These are phyloP conservation scores for Talaromyces sp. DNA, from an alignment of 2,329 filamentous ascomycete species.

Conservation along the genomic window DNA sequence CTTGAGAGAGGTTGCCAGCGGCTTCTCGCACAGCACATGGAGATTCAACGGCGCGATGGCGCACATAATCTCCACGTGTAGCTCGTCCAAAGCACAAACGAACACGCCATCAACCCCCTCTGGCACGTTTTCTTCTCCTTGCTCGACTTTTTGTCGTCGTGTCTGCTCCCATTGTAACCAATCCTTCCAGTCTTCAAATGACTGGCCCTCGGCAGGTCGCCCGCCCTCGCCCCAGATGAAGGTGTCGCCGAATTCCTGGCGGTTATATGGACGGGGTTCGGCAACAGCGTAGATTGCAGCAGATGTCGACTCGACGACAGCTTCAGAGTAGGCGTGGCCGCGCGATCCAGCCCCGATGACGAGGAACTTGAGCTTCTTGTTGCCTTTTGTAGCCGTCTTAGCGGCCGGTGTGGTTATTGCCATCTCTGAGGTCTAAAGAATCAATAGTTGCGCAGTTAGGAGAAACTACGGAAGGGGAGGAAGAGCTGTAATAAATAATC, in stretches of 20 bases:
- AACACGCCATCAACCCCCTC: constrained; percentile 61
- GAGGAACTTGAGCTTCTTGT: constrained; percentile 57
- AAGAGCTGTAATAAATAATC: background rate
- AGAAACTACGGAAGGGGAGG: background rate
- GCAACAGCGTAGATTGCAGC: constrained; percentile 72
- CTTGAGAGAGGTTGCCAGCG: constrained; percentile 70
- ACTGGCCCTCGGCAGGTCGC: constrained; percentile 55
- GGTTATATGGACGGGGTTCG: constrained; percentile 75
- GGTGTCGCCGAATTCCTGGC: constrained; percentile 62
- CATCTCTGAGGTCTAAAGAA: background rate
- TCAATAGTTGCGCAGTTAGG: background rate
- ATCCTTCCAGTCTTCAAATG: constrained; percentile 69
- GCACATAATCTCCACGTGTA: constrained; percentile 76
- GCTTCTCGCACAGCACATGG: constrained; percentile 95
- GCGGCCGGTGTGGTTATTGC: background rate
- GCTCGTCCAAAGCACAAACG: constrained; percentile 78
- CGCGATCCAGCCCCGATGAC: constrained; percentile 80
- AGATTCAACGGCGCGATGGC: constrained; percentile 65
- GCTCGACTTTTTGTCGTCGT: constrained; percentile 46
- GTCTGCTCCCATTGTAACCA: constrained; percentile 68
- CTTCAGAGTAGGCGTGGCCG: constrained; percentile 68
- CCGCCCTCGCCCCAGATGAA: constrained; percentile 64
- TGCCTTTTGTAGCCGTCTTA: background rate
- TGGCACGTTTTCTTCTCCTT: constrained; percentile 22
- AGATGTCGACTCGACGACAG: constrained; percentile 60